Evolutionary conservation across 768 basidiomycete genomes (phyloP).

Genomic region (Boletus fagicola): DNA sequence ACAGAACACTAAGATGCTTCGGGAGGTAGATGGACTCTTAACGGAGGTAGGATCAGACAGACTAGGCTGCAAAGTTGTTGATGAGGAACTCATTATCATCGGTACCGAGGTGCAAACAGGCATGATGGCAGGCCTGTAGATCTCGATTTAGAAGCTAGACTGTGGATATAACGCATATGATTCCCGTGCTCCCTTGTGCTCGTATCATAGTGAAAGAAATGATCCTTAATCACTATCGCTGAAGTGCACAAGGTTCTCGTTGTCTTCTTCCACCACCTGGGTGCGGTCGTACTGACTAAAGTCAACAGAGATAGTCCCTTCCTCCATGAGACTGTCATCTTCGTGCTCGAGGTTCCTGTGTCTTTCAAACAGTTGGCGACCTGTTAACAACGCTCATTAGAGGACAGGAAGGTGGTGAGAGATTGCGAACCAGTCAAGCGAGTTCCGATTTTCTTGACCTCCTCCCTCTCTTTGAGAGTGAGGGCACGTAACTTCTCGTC

Average conservation of each 20-base stretch:
- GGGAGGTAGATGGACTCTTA: slow-evolving; percentile 58
- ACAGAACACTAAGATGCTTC: slow-evolving; percentile 35
- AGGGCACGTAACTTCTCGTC: slow-evolving; percentile 72
- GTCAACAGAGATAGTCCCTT: slow-evolving; percentile 85
- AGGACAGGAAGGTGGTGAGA: not conserved
- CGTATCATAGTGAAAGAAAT: not conserved
- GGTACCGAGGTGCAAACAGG: slow-evolving; percentile 53
- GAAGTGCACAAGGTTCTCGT: slow-evolving; percentile 65
- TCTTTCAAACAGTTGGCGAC: slow-evolving; percentile 89
- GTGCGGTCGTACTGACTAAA: slow-evolving; percentile 83
- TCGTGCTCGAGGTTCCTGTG: slow-evolving; percentile 66
- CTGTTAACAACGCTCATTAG: slow-evolving; percentile 40
- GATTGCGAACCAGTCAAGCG: slow-evolving; percentile 63
- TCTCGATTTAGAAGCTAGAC: slow-evolving; percentile 13
- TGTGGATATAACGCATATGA: slow-evolving; percentile 9
- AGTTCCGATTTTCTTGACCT: slow-evolving; percentile 60
- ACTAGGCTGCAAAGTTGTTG: slow-evolving; percentile 58
- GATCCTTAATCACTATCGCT: slow-evolving; percentile 78
- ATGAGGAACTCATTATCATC: slow-evolving; percentile 51
- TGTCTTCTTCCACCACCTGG: slow-evolving; percentile 43
- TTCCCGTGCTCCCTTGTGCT: slow-evolving; percentile 5
- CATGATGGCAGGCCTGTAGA: slow-evolving; percentile 61
- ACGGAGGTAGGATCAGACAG: slow-evolving; percentile 54
- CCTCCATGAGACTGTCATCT: slow-evolving; percentile 81
- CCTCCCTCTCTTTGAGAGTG: slow-evolving; percentile 81